A percentile compares a stretch with the other conserved stretches of the same genome.
Evolutionary conservation across 2,329 filamentous ascomycete species (phyloP).

Genomic region (Ophiostoma populinum): DNA sequence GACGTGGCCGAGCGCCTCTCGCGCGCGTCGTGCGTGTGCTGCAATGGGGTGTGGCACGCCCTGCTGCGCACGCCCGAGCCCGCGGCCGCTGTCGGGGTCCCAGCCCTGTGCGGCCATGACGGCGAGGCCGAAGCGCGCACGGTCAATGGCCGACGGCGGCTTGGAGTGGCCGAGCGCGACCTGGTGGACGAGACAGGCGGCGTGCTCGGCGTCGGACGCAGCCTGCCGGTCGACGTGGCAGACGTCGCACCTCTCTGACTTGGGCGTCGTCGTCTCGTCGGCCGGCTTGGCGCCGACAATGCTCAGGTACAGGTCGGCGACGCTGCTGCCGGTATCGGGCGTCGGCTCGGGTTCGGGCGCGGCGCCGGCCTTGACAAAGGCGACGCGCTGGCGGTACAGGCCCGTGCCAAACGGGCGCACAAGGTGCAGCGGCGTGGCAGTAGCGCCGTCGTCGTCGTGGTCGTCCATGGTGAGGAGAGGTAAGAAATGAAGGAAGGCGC

Average conservation of each 20-base stretch:
- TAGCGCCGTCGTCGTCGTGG: slow-evolving; percentile 11
- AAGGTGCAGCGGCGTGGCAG: slow-evolving; percentile 34
- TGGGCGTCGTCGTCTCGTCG: slow-evolving; percentile 7
- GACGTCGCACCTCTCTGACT: slow-evolving; percentile 4
- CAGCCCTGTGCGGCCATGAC: slow-evolving; percentile 52
- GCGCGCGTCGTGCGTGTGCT: slow-evolving; percentile 53
- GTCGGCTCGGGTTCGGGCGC: slow-evolving; percentile 16
- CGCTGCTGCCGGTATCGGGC: slow-evolving; percentile 15
- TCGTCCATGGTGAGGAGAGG: background rate
- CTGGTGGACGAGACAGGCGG: slow-evolving; percentile 52
- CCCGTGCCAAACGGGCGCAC: slow-evolving; percentile 38
- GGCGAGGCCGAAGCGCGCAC: slow-evolving; percentile 50
- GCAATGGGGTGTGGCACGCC: slow-evolving; percentile 67
- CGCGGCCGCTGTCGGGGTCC: slow-evolving; percentile 54
- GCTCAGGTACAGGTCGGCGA: slow-evolving; percentile 47
- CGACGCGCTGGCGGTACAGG: slow-evolving; percentile 33
- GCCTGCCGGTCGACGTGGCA: slow-evolving; percentile 5
- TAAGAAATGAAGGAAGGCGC: background rate
- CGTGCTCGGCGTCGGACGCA: slow-evolving; percentile 23
- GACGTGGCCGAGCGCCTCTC: slow-evolving; percentile 47
- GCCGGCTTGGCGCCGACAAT: slow-evolving; percentile 29
- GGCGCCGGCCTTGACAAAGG: slow-evolving; percentile 36
- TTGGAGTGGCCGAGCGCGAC: slow-evolving; percentile 51
- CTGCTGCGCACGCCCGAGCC: slow-evolving; percentile 52
- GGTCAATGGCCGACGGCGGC: slow-evolving; percentile 54